Conservation (phyloP, 768 basidiomycete species). For the Daedalea quercina region DNA sequence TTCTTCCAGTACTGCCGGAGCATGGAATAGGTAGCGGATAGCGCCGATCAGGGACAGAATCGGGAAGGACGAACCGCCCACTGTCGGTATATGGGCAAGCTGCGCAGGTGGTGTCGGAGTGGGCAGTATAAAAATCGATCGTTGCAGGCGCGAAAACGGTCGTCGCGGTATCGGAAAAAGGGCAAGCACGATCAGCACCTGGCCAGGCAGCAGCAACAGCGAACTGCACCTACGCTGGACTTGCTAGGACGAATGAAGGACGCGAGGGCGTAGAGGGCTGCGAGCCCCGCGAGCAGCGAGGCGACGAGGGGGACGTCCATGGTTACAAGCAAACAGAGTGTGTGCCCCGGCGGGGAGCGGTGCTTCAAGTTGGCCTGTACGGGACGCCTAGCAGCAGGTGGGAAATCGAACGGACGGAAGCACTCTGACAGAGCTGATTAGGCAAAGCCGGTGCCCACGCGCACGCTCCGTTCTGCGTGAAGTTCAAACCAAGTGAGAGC, state of each 20-base stretch:
- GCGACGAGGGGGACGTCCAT: not conserved
- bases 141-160: not conserved
- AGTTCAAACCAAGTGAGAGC: too few species aligned
- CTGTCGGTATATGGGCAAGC: slow-evolving; percentile 25
- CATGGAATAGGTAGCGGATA: slow-evolving; percentile 24
- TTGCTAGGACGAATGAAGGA: slow-evolving; percentile 1
- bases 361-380: too few species aligned
- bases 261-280: not conserved
- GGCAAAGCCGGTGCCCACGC: too few species aligned
- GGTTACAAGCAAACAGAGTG: not conserved
- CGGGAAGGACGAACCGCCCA: slow-evolving; percentile 27
- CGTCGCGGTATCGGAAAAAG: not conserved
- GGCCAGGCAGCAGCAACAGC: not conserved
- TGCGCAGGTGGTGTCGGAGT: not conserved
- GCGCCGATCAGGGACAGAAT: slow-evolving; percentile 28
- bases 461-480: too few species aligned
- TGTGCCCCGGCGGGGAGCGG: too few species aligned
- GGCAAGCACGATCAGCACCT: too few species aligned
- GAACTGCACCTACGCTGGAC: not conserved
- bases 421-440: too few species aligned
- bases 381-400: too few species aligned
- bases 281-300: not conserved
- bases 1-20: slow-evolving; percentile 27
- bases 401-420: too few species aligned
- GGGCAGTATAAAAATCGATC: not conserved